These are phyloP conservation scores for Dalechampia spathulata DNA, from an alignment of 441 rosid genomes.

Conservation along the genomic window DNA sequence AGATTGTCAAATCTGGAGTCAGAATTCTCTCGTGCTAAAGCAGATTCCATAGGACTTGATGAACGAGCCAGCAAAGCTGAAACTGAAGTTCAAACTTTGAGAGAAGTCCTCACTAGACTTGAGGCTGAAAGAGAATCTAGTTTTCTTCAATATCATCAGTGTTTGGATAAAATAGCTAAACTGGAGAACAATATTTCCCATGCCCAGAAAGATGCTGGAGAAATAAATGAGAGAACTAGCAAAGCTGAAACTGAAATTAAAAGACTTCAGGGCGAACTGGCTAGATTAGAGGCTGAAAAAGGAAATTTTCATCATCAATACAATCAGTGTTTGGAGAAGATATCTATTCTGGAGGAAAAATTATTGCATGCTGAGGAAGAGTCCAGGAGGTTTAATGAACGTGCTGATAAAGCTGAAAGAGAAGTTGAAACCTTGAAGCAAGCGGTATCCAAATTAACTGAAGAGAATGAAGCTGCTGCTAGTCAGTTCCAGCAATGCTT, in stretches of 20 bases:
- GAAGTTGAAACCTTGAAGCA: constrained; percentile 65
- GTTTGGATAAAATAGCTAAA: constrained; percentile 56
- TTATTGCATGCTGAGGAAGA: constrained; percentile 58
- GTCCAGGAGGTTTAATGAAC: constrained; percentile 35
- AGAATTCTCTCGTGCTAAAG: constrained; percentile 63
- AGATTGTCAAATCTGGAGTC: constrained; percentile 60
- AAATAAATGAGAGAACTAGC: constrained; percentile 47
- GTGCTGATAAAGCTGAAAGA: constrained; percentile 52
- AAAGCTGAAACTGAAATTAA: constrained; percentile 52
- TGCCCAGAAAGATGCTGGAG: constrained; percentile 52
- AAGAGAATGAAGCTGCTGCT: constrained; percentile 68
- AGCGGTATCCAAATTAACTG: constrained; percentile 44
- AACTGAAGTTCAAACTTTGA: constrained; percentile 60
- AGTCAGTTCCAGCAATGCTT: constrained; percentile 61
- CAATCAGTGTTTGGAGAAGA: constrained; percentile 48
- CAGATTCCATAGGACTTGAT: constrained; percentile 44
- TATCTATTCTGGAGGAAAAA: constrained; percentile 53
- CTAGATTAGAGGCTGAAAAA: constrained; percentile 54
- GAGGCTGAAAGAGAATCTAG: constrained; percentile 54
- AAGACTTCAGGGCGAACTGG: constrained; percentile 48
- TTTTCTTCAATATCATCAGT: constrained; percentile 62
- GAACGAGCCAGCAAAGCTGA: constrained; percentile 74
- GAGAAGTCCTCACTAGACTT: constrained; percentile 47
- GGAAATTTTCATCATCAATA: constrained; percentile 48
- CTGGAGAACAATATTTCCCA: constrained; percentile 46